phyloP scores from a whole-genome alignment of 495 filamentous ascomycete species.

The Penicillium herquei region DNA sequence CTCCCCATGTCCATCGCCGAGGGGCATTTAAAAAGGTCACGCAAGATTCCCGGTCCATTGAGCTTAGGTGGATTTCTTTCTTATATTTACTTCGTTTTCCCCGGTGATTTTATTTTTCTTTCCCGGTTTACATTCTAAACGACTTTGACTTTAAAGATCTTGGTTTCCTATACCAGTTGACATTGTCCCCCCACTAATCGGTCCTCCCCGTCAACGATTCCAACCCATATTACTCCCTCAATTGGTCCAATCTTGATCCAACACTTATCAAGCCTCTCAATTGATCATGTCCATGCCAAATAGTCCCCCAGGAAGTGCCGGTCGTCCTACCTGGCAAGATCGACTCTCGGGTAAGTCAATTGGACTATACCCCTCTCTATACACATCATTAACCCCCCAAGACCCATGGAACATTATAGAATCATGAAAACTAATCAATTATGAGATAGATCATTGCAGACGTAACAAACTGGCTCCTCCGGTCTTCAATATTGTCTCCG shows the following conservation, averaged over 20 bases:
- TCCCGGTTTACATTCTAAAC: constrained; percentile 7
- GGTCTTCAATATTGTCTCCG: constrained; percentile 69
- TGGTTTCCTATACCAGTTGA: constrained; percentile 4
- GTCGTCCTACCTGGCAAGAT: constrained; percentile 47
- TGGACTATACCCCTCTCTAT: not conserved
- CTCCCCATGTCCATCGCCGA: constrained; percentile 35
- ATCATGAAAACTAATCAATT: constrained; percentile 1
- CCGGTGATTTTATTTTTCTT: constrained; percentile 8
- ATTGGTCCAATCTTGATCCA: not conserved
- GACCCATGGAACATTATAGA: not conserved
- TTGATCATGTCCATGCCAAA: constrained; percentile 32
- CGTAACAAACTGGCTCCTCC: constrained; percentile 54
- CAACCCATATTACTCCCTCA: not conserved
- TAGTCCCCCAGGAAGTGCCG: constrained; percentile 20
- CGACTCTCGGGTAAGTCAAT: constrained; percentile 50
- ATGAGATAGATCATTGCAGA: constrained; percentile 57
- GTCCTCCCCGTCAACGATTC: not conserved
- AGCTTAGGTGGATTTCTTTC: constrained; percentile 14
- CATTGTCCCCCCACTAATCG: not conserved
- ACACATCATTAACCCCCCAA: not conserved
- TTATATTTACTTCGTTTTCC: constrained; percentile 13
- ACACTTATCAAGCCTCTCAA: constrained; percentile 2
- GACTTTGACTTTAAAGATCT: constrained; percentile 5
- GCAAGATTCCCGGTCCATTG: constrained; percentile 24
- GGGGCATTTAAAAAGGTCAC: constrained; percentile 24